Percentiles rank a stretch among this genome's conserved stretches.
phyloP scores from a whole-genome alignment of 2,329 filamentous ascomycete species.

The Coniochaeta sp. region DNA sequence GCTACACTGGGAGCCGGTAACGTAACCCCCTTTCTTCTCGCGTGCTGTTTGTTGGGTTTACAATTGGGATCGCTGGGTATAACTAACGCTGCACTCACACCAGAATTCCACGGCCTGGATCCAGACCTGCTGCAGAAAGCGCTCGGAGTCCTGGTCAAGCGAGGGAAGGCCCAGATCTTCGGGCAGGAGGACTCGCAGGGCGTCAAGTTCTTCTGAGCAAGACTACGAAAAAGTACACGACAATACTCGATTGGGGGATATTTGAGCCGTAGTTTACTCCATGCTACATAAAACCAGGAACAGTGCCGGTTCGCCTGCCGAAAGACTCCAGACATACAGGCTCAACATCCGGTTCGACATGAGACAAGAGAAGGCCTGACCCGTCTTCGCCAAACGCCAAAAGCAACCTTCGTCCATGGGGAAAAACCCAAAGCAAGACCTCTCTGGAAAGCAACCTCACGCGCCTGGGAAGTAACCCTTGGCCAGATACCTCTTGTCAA shows the following conservation, averaged over 20 bases:
- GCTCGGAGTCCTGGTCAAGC: conserved; percentile 74
- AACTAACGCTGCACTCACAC: too few species aligned
- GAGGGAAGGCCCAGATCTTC: conserved; percentile 89
- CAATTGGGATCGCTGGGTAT: too few species aligned
- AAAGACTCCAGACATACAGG: neutral
- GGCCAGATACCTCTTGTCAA: conserved; percentile 54
- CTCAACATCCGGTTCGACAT: neutral
- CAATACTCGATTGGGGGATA: neutral
- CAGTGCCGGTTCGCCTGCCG: neutral
- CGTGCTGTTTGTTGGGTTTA: too few species aligned
- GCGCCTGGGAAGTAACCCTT: conserved; percentile 20
- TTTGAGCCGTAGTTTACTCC: neutral
- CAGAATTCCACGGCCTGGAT: conserved; percentile 87
- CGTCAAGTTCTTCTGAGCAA: conserved; percentile 85
- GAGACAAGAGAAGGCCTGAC: too few species aligned
- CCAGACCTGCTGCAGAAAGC: conserved; percentile 71
- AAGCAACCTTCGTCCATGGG: neutral
- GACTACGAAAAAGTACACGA: neutral
- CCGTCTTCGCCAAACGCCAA: neutral
- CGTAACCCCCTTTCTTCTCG: too few species aligned
- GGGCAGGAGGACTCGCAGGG: conserved; percentile 81
- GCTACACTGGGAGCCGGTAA: conserved; percentile 55
- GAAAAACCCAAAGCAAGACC: neutral
- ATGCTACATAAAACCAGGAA: neutral
- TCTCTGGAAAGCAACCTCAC: neutral